Percentiles rank a stretch among this genome's conserved stretches.
phyloP scores from a whole-genome alignment of 2,329 filamentous ascomycete genomes.

The Nigrospora osmanthi region DNA sequence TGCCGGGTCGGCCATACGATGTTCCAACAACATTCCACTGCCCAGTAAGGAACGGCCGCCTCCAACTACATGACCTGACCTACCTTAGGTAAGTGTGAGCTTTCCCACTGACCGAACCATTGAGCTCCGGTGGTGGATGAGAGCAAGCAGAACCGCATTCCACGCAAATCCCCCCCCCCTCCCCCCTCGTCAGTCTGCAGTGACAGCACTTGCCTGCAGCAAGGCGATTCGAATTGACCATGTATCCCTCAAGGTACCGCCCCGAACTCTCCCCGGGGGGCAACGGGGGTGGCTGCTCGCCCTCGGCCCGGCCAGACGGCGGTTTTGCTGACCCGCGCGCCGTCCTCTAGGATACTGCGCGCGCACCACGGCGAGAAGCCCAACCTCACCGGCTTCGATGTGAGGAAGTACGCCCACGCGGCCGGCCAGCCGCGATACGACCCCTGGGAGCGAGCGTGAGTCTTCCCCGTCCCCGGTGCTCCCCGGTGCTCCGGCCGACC shows the following conservation, averaged over 20 bases:
- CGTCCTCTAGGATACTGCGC: conserved; percentile 36
- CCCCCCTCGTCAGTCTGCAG: too few species aligned
- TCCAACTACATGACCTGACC: too few species aligned
- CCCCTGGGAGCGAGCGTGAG: conserved; percentile 58
- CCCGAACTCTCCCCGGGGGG: not conserved
- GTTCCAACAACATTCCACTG: too few species aligned
- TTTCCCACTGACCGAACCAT: too few species aligned
- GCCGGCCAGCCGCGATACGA: conserved; percentile 57
- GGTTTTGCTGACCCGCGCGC: not conserved
- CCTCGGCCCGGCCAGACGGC: not conserved
- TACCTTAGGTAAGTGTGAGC: too few species aligned
- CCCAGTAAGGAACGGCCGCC: too few species aligned
- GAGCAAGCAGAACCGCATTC: too few species aligned
- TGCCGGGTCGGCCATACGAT: too few species aligned
- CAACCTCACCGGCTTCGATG: conserved; percentile 90
- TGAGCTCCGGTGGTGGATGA: too few species aligned
- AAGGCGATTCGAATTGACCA: conserved; percentile 6
- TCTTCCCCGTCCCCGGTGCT: conserved; percentile 13
- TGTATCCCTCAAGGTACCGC: conserved; percentile 27
- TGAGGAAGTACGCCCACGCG: conserved; percentile 69
- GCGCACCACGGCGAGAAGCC: conserved; percentile 45
- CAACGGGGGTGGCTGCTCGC: too few species aligned
- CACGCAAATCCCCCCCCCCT: too few species aligned
- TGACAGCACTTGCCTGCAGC: too few species aligned
- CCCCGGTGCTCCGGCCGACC: not conserved